These are phyloP conservation scores for Colletotrichum endophyticum DNA, from an alignment of 2,329 filamentous ascomycete genomes.

Conservation along the genomic window DNA sequence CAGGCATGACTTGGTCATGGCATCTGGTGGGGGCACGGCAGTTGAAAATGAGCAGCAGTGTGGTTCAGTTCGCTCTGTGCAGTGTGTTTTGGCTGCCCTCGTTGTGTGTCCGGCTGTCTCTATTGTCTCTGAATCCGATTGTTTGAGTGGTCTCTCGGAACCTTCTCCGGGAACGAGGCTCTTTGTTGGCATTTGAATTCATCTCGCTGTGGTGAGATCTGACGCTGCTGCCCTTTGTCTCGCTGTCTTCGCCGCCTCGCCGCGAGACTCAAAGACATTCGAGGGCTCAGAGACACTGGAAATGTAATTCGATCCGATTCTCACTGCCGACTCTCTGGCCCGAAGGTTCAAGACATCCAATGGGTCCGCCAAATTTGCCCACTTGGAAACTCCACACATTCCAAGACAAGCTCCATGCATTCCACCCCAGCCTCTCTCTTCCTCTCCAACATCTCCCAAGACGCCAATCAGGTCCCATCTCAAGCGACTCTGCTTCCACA, in stretches of 20 bases:
- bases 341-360: not conserved
- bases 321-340: constrained; percentile 8
- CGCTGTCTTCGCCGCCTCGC: not conserved
- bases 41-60: not conserved
- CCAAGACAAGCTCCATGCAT: not conserved
- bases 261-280: not conserved
- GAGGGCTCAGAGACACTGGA: not conserved
- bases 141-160: not conserved
- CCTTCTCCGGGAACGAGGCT: not conserved
- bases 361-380: not conserved
- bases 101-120: not conserved
- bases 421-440: not conserved
- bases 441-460: not conserved
- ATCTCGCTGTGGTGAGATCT: not conserved
- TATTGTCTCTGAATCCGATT: not conserved
- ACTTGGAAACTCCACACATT: not conserved
- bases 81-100: not conserved
- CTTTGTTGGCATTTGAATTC: not conserved
- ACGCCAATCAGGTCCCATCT: not conserved
- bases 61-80: not conserved
- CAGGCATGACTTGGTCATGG: constrained; percentile 7
- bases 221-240: not conserved
- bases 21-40: constrained; percentile 15
- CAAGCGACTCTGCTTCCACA: not conserved
- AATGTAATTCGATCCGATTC: not conserved